Percentiles rank a stretch among this genome's conserved stretches.
Evolutionary conservation across 2,329 filamentous ascomycete species (phyloP).

Genomic region (Chaetomium olivaceum): DNA sequence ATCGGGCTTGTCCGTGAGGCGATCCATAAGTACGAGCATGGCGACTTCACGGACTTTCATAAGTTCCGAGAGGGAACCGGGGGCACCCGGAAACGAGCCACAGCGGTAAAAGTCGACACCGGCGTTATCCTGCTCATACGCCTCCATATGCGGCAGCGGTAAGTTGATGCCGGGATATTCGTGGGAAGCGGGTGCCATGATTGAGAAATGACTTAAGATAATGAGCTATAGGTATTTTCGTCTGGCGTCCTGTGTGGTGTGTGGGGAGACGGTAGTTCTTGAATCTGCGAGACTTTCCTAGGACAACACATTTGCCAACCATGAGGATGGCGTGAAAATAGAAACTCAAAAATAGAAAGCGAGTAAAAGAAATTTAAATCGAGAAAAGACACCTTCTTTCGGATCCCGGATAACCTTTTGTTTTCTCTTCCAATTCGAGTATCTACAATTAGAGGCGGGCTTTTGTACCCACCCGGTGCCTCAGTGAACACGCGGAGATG

Average conservation of each 20-base stretch:
- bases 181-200: conserved; percentile 1
- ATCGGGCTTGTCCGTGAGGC: conserved; percentile 41
- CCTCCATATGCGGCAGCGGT: conserved; percentile 12
- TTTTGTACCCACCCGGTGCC: too few relatives aligned
- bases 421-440: too few relatives aligned
- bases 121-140: neutral
- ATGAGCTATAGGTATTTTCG: neutral
- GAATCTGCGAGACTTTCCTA: neutral
- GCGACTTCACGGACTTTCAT: conserved; percentile 39
- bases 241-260: neutral
- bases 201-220: neutral
- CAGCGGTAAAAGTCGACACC: conserved; percentile 21
- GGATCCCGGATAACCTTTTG: too few relatives aligned
- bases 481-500: too few relatives aligned
- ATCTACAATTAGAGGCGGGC: too few relatives aligned
- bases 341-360: too few relatives aligned
- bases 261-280: neutral
- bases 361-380: too few relatives aligned
- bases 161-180: conserved; percentile 26
- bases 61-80: neutral
- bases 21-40: conserved; percentile 41
- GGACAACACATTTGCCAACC: too few relatives aligned
- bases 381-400: too few relatives aligned
- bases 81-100: conserved; percentile 2
- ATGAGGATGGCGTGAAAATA: too few relatives aligned